Evolutionary conservation across 2,329 filamentous ascomycete genomes (phyloP), one percentile per base, ranked within the genome.

Genomic region (Penicillium italicum): DNA sequence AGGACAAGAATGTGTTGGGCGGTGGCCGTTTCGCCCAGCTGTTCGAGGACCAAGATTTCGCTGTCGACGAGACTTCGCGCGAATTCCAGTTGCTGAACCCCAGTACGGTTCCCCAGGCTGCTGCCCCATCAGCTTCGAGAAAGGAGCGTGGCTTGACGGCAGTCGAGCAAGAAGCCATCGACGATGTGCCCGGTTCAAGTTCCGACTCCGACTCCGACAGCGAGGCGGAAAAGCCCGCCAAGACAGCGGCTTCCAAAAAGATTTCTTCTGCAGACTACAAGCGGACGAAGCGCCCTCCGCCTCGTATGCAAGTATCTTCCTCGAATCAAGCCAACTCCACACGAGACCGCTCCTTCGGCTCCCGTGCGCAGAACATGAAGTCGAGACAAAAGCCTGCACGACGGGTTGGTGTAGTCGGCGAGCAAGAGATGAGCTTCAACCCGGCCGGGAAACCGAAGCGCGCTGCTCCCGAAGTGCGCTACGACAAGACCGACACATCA

Each of bases 41-140:
- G 59, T 99, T 97, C 77, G 87, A 97, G 69, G 91, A 97, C 72
- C 88, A 92, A 66, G 92, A 96, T 55, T 97, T 96, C 73, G 84
- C 84, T 66, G 89, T 99, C 56, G 93, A 99, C 72, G 94, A 99
- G 76, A 87, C 78, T 37, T 95, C 88, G 61, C 82, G 85, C 66
- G 93, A 97, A 72, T 99, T 96, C 79, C 84, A 86, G 56, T 82
- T 87, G 43, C 85, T 96, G 74, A 99, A 99, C 71, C 91, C 94
- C 5, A 96, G 90, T 73, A 94, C 90, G 8, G 83, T 78, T 33
- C 63, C 68, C 7, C 64, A 66, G 16, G 50, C 68, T 7, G 55
- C 67, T 5, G 46, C 51, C 28, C 16, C 50, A 48, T 10, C 40
- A 16, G 16, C 47, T n/a, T 16, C 66, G 38, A 63, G 66, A 53